Base-by-base conservation (phyloP, 1,284 basidiomycete species). In the Cutaneotrichosporon sp. region DNA sequence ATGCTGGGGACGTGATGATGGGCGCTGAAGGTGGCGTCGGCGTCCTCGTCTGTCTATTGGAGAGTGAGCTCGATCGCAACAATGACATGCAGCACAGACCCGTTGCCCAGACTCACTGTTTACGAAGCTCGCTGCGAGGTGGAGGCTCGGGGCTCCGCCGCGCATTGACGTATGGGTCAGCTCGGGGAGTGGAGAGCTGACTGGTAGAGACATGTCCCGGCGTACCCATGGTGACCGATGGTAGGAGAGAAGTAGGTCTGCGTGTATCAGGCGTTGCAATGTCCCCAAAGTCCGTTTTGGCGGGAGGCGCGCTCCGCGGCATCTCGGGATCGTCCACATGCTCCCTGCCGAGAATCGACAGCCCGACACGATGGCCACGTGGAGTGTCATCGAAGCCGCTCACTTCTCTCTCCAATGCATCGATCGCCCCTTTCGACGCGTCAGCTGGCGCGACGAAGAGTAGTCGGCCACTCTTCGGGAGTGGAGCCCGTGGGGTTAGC, bases 111-210 rank as follows among this genome's bases (percentile, higher is more conserved):
- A 66, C 67, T 64, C 52, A 71, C 70, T 58, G 54, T 42, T 53
- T 52, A 11, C 70, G 65, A 31, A 65, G 52, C 44, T 64, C 57
- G 49, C 68, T 70, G 37, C 66, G 59, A 19, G 69, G 68, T 34
- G 71, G 71, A n/a, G 66, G 68, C 54, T 71, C 67, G 3, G 71
- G 71, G 37, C 46, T 49, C 34, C 37, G 35, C 17, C 46, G 17
- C 20, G 17, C 27, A 10, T 20, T 27, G 22, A 41, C n/a, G 8
- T 6, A 19, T 22, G 37, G 24, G 12, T 41, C 38, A 16, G 22
- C 24, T 11, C 26, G 9, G 16, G 38, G 38, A 12, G 38, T 22
- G 12, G 20, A 9, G 22, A 41, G 14, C 14, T 41, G 11, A 24
- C 22, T 20, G 14, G 38, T 31, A 10, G 29, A 31, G 9, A 14